Percentiles rank a stretch among this genome's conserved stretches.
phyloP scores from a whole-genome alignment of 2,329 filamentous ascomycete genomes.

The Xylariaceae sp. region DNA sequence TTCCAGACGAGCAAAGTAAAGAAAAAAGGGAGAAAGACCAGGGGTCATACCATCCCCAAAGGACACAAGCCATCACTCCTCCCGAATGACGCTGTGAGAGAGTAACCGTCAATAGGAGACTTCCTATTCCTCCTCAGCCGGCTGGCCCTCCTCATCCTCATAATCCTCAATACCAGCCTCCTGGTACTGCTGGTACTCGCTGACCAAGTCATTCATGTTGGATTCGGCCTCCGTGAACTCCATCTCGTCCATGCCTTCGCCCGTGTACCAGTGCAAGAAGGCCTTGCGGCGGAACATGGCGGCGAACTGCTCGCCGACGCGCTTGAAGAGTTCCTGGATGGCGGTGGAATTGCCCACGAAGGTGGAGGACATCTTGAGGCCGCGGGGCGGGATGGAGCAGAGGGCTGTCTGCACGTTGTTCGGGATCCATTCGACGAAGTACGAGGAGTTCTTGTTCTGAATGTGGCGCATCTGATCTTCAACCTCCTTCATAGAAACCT shows the following conservation, averaged over 20 bases:
- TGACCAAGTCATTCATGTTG: slow-evolving; percentile 99
- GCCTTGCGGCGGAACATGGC: slow-evolving; percentile 99
- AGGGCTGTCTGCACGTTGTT: slow-evolving; percentile 99
- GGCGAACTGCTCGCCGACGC: slow-evolving; percentile 98
- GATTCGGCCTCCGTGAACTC: slow-evolving; percentile 99
- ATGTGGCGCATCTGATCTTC: slow-evolving; percentile 99
- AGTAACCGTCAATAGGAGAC: not conserved
- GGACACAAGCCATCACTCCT: no score
- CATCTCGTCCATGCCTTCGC: slow-evolving; percentile 99
- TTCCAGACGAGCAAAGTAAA: no score
- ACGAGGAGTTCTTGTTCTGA: slow-evolving; percentile 98
- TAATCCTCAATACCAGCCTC: slow-evolving; percentile 96
- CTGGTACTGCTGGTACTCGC: slow-evolving; percentile 99
- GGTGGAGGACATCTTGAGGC: slow-evolving; percentile 98
- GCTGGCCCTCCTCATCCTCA: slow-evolving; percentile 78
- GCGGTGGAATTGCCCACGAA: slow-evolving; percentile 99
- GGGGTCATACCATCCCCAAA: no score
- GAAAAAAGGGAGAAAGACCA: no score
- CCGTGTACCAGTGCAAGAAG: slow-evolving; percentile 99
- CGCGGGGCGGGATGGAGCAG: slow-evolving; percentile 95
- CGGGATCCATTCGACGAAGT: slow-evolving; percentile 99
- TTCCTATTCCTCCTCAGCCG: slow-evolving; percentile 54
- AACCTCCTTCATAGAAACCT: slow-evolving; percentile 99
- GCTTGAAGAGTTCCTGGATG: slow-evolving; percentile 99
- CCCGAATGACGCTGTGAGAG: no score